Conservation (phyloP, 208 protist genomes). For the Trypanosoma boissoni region DNA sequence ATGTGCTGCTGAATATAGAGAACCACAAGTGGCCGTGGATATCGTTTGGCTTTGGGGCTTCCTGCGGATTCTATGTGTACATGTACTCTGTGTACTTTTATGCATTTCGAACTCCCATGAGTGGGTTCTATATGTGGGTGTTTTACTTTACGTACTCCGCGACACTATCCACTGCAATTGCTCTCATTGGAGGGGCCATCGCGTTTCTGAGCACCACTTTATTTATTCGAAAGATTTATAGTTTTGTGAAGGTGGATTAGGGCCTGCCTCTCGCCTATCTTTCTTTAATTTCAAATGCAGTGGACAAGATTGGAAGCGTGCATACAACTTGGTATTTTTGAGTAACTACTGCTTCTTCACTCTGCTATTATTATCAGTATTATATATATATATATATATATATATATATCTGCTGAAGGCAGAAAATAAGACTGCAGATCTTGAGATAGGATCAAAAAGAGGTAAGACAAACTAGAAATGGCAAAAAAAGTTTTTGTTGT, state of each 20-base stretch:
- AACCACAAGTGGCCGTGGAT: constrained; percentile 94
- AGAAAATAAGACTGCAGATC: no score
- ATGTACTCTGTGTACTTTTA: constrained; percentile 93
- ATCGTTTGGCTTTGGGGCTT: constrained; percentile 82
- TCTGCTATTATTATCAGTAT: no score
- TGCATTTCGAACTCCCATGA: constrained; percentile 86
- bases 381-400: no score
- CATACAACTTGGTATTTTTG: no score
- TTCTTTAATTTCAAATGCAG: no score
- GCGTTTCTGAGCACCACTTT: constrained; percentile 34
- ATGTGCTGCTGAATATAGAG: constrained; percentile 93
- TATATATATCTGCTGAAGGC: no score
- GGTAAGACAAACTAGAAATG: background rate
- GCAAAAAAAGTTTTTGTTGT: background rate
- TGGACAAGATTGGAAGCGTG: no score
- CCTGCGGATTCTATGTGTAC: constrained; percentile 81
- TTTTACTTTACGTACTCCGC: constrained; percentile 91
- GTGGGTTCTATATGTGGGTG: constrained; percentile 81
- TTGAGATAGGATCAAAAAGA: no score
- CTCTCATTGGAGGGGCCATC: constrained; percentile 37
- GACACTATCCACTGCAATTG: constrained; percentile 21
- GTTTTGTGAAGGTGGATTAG: constrained; percentile 46
- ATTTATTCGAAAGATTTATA: constrained; percentile 56
- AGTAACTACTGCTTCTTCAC: no score
- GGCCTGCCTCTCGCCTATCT: no score